Percentiles rank a stretch among this genome's conserved stretches.
Evolutionary conservation across 2,329 filamentous ascomycete species (phyloP).

Genomic region (Fusarium albosuccineum): DNA sequence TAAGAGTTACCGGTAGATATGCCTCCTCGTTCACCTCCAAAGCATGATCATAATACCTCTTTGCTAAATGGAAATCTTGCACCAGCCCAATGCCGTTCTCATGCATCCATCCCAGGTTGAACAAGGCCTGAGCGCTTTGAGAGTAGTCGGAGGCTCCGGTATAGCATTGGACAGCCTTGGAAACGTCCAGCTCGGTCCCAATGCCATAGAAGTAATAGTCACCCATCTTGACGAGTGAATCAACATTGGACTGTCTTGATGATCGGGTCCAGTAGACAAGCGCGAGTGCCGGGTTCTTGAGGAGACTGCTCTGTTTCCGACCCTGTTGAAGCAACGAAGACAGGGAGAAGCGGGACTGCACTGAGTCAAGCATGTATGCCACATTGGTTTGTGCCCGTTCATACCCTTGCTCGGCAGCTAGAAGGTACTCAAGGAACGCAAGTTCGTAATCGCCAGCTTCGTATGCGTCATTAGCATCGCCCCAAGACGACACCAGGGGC

Average conservation of each 20-base stretch:
- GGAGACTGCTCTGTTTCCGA: slow-evolving; percentile 51
- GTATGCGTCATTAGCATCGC: slow-evolving; percentile 86
- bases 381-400: slow-evolving; percentile 92
- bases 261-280: slow-evolving; percentile 96
- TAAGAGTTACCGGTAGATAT: slow-evolving; percentile 91
- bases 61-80: slow-evolving; percentile 97
- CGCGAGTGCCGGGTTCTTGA: slow-evolving; percentile 72
- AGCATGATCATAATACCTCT: slow-evolving; percentile 94
- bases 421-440: slow-evolving; percentile 84
- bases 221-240: slow-evolving; percentile 97
- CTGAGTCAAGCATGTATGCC: slow-evolving; percentile 85
- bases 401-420: slow-evolving; percentile 93
- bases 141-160: slow-evolving; percentile 91
- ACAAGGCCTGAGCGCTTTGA: slow-evolving; percentile 93
- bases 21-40: slow-evolving; percentile 93
- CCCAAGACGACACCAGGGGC: slow-evolving; percentile 80
- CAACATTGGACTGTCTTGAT: slow-evolving; percentile 91
- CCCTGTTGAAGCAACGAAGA: slow-evolving; percentile 62
- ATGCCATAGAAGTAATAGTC: slow-evolving; percentile 94
- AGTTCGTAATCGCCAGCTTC: slow-evolving; percentile 82
- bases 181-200: slow-evolving; percentile 77
- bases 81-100: slow-evolving; percentile 94
- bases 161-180: slow-evolving; percentile 95
- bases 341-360: slow-evolving; percentile 62
- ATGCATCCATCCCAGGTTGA: slow-evolving; percentile 99